phyloP scores from a whole-genome alignment of 176 grass and related monocot species.

The Bonia amplexicaulis region DNA sequence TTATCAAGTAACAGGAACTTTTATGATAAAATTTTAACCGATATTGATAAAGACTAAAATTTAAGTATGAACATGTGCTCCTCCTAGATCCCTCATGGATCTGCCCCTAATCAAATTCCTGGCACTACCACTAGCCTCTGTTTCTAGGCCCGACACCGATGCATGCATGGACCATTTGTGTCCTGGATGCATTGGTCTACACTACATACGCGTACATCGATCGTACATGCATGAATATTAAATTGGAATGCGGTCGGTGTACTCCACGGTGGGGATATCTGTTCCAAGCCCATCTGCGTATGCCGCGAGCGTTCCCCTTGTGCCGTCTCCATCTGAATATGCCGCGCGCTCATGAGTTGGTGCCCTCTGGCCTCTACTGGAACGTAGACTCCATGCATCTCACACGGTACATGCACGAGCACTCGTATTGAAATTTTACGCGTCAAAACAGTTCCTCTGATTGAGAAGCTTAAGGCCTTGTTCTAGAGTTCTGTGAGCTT shows the following conservation, averaged over 20 bases:
- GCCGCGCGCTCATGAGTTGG: not conserved
- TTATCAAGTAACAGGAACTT: rapidly evolving
- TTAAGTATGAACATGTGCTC: no score
- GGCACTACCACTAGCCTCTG: no score
- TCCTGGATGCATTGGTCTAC: not conserved
- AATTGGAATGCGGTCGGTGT: not conserved
- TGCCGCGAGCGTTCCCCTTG: not conserved
- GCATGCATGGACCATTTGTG: not conserved
- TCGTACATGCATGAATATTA: not conserved
- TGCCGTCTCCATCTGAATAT: no score
- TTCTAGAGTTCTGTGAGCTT: no score
- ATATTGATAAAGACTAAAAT: no score
- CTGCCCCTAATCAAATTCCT: no score
- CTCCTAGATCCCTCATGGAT: no score
- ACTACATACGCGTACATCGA: not conserved
- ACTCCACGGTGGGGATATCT: not conserved
- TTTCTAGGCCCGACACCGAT: not conserved
- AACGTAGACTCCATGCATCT: not conserved
- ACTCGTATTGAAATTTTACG: no score
- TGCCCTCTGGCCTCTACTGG: not conserved
- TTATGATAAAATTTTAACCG: no score
- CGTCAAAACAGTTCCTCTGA: no score
- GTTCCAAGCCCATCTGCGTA: not conserved
- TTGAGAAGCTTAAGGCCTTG: no score
- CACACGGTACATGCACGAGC: no score